Evolutionary conservation across 2,329 filamentous ascomycete species (phyloP).

Genomic region (Aotearoamyces nothofagi): DNA sequence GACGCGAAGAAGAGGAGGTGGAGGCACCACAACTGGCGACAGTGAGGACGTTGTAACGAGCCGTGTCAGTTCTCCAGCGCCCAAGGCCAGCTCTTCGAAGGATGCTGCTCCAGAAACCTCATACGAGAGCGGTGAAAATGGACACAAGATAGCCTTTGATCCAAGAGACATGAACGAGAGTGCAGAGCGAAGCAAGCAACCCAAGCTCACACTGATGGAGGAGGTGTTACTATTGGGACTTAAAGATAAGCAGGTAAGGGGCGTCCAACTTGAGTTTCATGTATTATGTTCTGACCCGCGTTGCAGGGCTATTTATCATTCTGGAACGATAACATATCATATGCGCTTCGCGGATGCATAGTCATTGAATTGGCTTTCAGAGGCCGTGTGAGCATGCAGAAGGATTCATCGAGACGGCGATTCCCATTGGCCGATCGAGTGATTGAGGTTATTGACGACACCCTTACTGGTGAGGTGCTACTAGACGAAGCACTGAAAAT

Average conservation of each 20-base stretch:
- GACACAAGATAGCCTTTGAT: constrained; percentile 97
- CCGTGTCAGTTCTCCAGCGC: constrained; percentile 50
- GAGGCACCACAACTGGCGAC: constrained; percentile 36
- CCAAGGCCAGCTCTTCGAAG: constrained; percentile 41
- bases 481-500: constrained; percentile 97
- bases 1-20: constrained; percentile 53
- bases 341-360: constrained; percentile 92
- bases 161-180: constrained; percentile 95
- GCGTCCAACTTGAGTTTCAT: too few species aligned
- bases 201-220: constrained; percentile 97
- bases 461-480: constrained; percentile 88
- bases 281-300: too few species aligned
- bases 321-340: constrained; percentile 99
- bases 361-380: constrained; percentile 95
- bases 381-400: constrained; percentile 96
- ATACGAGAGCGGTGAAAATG: constrained; percentile 86
- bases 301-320: constrained; percentile 88
- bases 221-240: constrained; percentile 88
- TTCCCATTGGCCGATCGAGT: constrained; percentile 86
- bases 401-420: constrained; percentile 78
- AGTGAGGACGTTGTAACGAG: constrained; percentile 48
- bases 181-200: constrained; percentile 91
- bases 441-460: constrained; percentile 95
- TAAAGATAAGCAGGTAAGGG: constrained; percentile 91
- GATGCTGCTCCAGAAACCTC: constrained; percentile 59